Base-by-base conservation (phyloP, 495 filamentous ascomycete genomes). In the Aspergillus incahuasiensis region DNA sequence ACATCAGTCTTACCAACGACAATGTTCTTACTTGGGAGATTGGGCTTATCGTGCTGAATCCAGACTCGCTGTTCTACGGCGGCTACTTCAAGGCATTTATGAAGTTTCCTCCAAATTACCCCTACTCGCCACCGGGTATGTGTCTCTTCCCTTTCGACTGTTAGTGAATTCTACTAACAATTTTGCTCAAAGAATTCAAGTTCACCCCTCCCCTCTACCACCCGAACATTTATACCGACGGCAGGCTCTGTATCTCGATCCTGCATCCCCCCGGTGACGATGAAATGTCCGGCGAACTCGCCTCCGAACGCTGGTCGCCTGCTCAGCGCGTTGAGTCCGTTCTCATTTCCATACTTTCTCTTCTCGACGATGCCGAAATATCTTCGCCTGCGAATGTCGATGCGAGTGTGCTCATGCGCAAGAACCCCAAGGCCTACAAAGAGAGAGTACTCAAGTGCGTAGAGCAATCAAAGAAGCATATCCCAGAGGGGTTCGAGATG, bases 341-440 rank as follows among this genome's bases (percentile, higher is more conserved):
- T 13, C 82, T 98, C 16, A 87, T 95, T 48, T 95, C 90, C 18
- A 88, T 97, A 16, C 79, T 98, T 16, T 87, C 91, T n/a, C 84
- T 98, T 1, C 85, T 98, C 41, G 94, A 98, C 66, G 88, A 95
- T 66, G 89, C 94, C 15, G 94, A 98, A 67, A 87, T 92, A 59
- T 89, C 84, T 55, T 95, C 90, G 5, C 90, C 94, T 0, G 94
- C 94, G 54, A 97, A 98, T 62, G 94, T 97, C 47, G 92, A 97
- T 63, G 94, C 94, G 11, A 82, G 87, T 24, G 87, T 96, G 12
- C 81, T 92, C 80, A 82, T 95, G 47, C 83, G 94, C 51, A 88
- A 89, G 53, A 66, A 87, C 20, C 81, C 82, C 4, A 75, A 78
- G 6, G 60, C 67, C 22, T 98, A 91, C 74, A 86, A 88, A 66